Evolutionary conservation across 1,284 basidiomycete species (phyloP), one percentile per base, ranked within the genome.

Genomic region (Marasmius tenuissimus): DNA sequence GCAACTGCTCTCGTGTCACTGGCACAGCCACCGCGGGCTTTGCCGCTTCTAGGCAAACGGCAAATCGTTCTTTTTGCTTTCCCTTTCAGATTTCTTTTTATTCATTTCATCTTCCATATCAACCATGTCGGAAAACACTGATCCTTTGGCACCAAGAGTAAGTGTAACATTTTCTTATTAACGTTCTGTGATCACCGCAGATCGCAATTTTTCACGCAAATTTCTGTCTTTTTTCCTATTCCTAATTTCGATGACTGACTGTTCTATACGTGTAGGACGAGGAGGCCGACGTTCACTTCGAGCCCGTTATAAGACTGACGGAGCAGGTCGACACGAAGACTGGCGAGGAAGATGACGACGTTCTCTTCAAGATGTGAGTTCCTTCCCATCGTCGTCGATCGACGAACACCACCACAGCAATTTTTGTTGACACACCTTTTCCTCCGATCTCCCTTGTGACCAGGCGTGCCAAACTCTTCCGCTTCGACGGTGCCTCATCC

Each of bases 381-480:
- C 66, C 61, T 74, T 60, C 67, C 66, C 71, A 69, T 74, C 73
- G 70, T 65, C 66, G 27, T 27, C 27, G 27, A 27, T 27, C 27
- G 27, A 27, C 27, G 27, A 27, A 27, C 27, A 27, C 27, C 27
- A 27, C 27, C 27, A 27, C 27, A 2, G 27, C 64, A 70, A 72
- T 65, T 51, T 63, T 64, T 71, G 72, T 71, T 63, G 50, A 40
- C 22, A 59, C 55, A 56, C 12, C 54, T 57, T 47, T 54, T 52
- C 52, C 48, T 59, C 27, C 60, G 58, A 48, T 48, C 34, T 61
- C 16, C 57, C 27, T 60, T 49, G 27, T 27, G 27, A 27, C 27
- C 69, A 98, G 96, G 89, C 94, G 97, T 70, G 94, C 97, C 70
- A 99, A 99, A 83, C 88, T 99, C 66, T 99, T 99, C 87, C 89